Evolutionary conservation across 345 rosid genomes (phyloP).

Genomic region (Euphorbia pulcherrima): DNA sequence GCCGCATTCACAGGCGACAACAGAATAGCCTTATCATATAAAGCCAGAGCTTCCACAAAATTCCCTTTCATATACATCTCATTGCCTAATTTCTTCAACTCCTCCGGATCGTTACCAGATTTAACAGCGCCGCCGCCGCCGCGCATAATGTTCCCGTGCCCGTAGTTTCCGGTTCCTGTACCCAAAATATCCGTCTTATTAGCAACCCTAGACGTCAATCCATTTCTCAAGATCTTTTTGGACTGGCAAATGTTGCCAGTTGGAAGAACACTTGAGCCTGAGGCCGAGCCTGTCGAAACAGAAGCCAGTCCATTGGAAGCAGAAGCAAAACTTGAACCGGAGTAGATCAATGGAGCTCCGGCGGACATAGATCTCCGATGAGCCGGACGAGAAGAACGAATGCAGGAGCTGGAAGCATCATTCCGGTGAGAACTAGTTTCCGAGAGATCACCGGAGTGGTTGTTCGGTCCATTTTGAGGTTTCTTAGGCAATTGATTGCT

Average conservation of each 20-base stretch:
- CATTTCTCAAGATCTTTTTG: slow-evolving; percentile 61
- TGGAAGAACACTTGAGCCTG: slow-evolving; percentile 47
- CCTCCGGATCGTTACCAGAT: slow-evolving; percentile 49
- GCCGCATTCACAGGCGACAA: slow-evolving; percentile 64
- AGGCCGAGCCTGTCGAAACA: neutral
- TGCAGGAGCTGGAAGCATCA: no score
- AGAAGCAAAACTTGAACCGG: slow-evolving; percentile 7
- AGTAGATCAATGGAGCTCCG: slow-evolving; percentile 8
- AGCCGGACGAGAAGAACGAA: neutral
- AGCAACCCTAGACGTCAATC: slow-evolving; percentile 32
- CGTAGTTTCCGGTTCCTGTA: slow-evolving; percentile 69
- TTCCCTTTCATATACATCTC: slow-evolving; percentile 69
- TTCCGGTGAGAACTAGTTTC: neutral
- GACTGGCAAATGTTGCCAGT: slow-evolving; percentile 82
- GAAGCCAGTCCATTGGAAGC: neutral
- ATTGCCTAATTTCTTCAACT: slow-evolving; percentile 65
- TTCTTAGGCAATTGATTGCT: slow-evolving; percentile 15
- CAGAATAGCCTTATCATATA: slow-evolving; percentile 78
- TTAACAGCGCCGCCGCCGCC: slow-evolving; percentile 20
- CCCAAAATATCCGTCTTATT: slow-evolving; percentile 58
- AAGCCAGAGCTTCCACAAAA: slow-evolving; percentile 65
- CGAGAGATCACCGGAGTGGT: slow-evolving; percentile 66
- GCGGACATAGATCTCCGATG: slow-evolving; percentile 11
- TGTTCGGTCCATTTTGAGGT: slow-evolving; percentile 19
- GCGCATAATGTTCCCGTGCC: slow-evolving; percentile 82